A percentile compares a stretch with the other conserved stretches of the same genome.
These are phyloP conservation scores for Zea luxurians DNA, from an alignment of 176 grass and related monocot species.

Conservation along the genomic window DNA sequence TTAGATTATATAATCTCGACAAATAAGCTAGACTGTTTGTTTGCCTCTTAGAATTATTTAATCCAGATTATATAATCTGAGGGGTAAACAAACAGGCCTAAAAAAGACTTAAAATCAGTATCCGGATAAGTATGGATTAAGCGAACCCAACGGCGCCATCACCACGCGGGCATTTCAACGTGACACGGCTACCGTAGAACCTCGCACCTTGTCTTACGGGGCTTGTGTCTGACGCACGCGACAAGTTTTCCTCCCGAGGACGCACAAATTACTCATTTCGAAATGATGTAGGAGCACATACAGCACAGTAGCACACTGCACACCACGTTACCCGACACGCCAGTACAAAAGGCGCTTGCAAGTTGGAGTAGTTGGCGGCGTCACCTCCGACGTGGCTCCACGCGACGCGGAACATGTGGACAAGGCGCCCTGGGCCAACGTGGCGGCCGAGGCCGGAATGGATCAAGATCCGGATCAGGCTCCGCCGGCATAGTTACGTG, in stretches of 20 bases:
- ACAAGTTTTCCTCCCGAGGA: not conserved
- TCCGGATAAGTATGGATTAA: too few species aligned
- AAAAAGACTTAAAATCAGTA: too few species aligned
- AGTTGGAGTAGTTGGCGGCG: not conserved
- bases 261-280: not conserved
- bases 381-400: slow-evolving; percentile 30
- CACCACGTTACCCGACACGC: too few species aligned
- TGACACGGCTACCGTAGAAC: not conserved
- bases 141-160: not conserved
- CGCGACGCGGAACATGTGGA: not conserved
- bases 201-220: slow-evolving; percentile 19
- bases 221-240: slow-evolving; percentile 17
- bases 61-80: too few species aligned
- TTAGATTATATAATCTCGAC: too few species aligned
- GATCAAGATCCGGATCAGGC: slow-evolving; percentile 32
- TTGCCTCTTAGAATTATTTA: too few species aligned
- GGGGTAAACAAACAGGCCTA: too few species aligned
- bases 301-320: too few species aligned
- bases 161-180: not conserved
- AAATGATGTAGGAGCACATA: too few species aligned
- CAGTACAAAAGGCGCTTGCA: too few species aligned
- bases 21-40: too few species aligned
- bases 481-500: slow-evolving; percentile 14
- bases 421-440: not conserved
- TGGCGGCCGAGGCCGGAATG: not conserved